Base-by-base conservation (phyloP, 768 basidiomycete genomes). In the Paxillus rubicundulus region DNA sequence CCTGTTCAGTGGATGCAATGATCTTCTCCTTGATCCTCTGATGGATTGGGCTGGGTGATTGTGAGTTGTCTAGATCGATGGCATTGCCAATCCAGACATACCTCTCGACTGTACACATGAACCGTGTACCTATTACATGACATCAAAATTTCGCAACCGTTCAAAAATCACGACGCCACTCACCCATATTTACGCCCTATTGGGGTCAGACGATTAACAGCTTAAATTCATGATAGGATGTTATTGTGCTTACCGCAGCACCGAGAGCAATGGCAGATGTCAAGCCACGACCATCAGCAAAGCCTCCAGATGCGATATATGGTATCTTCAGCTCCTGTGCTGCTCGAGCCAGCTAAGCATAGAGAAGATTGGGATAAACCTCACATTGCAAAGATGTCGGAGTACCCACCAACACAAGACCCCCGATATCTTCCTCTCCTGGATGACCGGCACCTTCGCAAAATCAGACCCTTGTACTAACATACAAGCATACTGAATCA, bases 361-460 rank as follows among this genome's bases (percentile, higher is more conserved):
- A 55, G 6, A 14, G 43, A 38, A 44, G 49, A 50, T 45, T n/a
- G 16, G 33, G 30, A 20, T 14, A 24, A 54, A 65, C 20, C 33
- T 5, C 5, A 37, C 9, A 36, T 28, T 27, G n/a, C 28, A 37
- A 24, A 12, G 7, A 12, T 6, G 39, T 42, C 44, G 51, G 17
- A 16, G 28, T 3, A 14, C 67, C 43, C 58, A 92, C 92, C 72
- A 97, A 70, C 3, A 97, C 87, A 20, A 96, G 62, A 4, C 88
- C 89, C 3, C 90, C 89, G 20, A 97, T 88, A 64, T 97, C 95
- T 39, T 96, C 90, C 64, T 97, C 95, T 55, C 95, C 95, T 16
- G 92, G 92, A 69, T 94, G 92, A 21, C 94, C 94, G 28, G 92
- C 94, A 64, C 91, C 90, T 92, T 62, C n/a, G 12, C 2, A 14